Base-by-base conservation (phyloP, 371 early-diverging fungal genomes). In the Mucor plumbeus region DNA sequence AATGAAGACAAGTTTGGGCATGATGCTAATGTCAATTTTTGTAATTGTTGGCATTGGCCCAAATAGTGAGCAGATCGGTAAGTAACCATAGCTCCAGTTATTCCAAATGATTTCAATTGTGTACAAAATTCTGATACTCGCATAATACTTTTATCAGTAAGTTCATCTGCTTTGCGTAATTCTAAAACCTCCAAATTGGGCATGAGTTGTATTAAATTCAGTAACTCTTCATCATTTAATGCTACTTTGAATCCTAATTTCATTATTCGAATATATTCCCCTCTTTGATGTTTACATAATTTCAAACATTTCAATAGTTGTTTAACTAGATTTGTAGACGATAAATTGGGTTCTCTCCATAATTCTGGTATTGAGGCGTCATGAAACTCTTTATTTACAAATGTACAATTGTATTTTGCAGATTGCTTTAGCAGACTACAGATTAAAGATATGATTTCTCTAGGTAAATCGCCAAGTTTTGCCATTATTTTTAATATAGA, bases 1-100 rank as follows among this genome's bases (percentile, higher is more conserved):
- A 79, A 47, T 1, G 79, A 39, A 9, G 70, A 44, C 14, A 83
- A 59, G 11, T 70, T 61, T 10, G 43, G 66, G 48, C 81, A 80
- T 5, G 68, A 67, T 1, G 70, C 72, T 5, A 83, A 48, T 5
- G 75, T 73, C n/a, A 83, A 62, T 40, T 41, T 55, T 34, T 64
- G 59, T 10, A 83, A 58, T 1, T 64, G 64, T 4, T 43, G 41
- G 26, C 79, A 81, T 7, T 48, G 67, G 8, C 75, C 78, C 7
- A 80, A 63, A 57, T 80, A 67, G 58, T 80, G 80, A 0, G 73
- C 63, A 13, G 83, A 75, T 3, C 83, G 77, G 57, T 80, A 77
- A 0, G 79, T 76, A 31, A 76, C 63, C 19, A 62, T 17, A 0
- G 79, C 73, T 7, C 69, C 55, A 11, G 73, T 65, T 21, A 82